These are phyloP conservation scores for Mortierella sp. DNA, from an alignment of 371 early-diverging fungal genomes.

Conservation along the genomic window DNA sequence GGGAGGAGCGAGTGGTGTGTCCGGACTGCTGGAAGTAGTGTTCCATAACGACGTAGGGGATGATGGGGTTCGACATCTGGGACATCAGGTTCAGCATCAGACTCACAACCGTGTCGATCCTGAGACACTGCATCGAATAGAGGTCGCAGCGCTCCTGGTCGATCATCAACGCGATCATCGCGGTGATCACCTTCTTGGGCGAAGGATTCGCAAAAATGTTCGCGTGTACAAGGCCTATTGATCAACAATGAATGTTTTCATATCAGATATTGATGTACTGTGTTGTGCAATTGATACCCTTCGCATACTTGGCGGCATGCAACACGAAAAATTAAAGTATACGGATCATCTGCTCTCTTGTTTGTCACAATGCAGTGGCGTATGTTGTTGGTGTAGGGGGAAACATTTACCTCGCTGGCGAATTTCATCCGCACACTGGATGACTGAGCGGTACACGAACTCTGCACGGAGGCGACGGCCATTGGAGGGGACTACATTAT, in stretches of 20 bases:
- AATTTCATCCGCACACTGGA: constrained; percentile 50
- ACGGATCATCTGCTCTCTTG: not conserved
- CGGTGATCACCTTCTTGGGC: constrained; percentile 51
- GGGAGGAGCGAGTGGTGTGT: not conserved
- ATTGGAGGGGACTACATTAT: constrained; percentile 32
- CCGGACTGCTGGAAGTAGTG: constrained; percentile 36
- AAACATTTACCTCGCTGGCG: constrained; percentile 36
- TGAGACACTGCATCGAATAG: constrained; percentile 41
- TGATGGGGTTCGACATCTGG: constrained; percentile 56
- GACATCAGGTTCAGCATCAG: constrained; percentile 46
- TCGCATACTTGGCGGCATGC: not conserved
- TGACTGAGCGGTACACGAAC: constrained; percentile 46
- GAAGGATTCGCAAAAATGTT: constrained; percentile 50
- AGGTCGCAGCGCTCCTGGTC: constrained; percentile 43
- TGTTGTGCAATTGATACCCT: too few species aligned
- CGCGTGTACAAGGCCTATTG: constrained; percentile 31
- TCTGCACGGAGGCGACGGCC: constrained; percentile 49
- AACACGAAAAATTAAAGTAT: not conserved
- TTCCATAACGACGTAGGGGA: constrained; percentile 50
- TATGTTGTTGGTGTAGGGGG: too few species aligned
- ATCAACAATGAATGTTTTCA: too few species aligned
- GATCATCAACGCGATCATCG: constrained; percentile 50
- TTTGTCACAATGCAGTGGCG: too few species aligned
- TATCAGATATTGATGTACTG: not conserved
- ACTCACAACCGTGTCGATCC: constrained; percentile 53